These are phyloP conservation scores for Fusarium sp. DNA, from an alignment of 2,329 filamentous ascomycete genomes.

Conservation along the genomic window DNA sequence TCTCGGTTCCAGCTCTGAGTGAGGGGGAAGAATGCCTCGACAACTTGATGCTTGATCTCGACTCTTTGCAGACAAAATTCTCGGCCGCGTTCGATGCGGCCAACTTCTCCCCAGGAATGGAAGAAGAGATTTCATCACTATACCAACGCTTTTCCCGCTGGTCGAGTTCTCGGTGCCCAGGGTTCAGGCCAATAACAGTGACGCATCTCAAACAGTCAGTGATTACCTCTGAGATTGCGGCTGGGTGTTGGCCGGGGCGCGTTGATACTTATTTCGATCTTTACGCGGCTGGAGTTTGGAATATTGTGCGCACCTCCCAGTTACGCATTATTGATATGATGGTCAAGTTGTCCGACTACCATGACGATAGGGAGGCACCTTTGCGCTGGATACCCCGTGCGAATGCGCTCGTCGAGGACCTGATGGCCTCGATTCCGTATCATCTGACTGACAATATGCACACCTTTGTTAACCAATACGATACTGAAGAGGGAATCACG, in stretches of 20 bases:
- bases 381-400: not conserved
- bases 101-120: not conserved
- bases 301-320: not conserved
- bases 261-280: not conserved
- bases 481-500: not conserved
- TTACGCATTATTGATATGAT: not conserved
- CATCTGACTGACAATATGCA: not conserved
- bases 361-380: not conserved
- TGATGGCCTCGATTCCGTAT: not conserved
- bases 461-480: not conserved
- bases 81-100: not conserved
- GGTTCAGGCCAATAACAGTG: not conserved
- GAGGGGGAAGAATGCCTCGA: not conserved
- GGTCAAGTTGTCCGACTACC: not conserved
- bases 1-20: not conserved
- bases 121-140: not conserved
- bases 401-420: not conserved
- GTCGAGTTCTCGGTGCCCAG: not conserved
- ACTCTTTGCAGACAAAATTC: not conserved
- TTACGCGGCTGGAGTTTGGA: not conserved
- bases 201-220: not conserved
- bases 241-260: not conserved
- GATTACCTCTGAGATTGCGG: not conserved
- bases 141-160: not conserved
- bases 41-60: not conserved